Evolutionary conservation across 345 rosid species (phyloP).

Genomic region (Kernera saxatilis): DNA sequence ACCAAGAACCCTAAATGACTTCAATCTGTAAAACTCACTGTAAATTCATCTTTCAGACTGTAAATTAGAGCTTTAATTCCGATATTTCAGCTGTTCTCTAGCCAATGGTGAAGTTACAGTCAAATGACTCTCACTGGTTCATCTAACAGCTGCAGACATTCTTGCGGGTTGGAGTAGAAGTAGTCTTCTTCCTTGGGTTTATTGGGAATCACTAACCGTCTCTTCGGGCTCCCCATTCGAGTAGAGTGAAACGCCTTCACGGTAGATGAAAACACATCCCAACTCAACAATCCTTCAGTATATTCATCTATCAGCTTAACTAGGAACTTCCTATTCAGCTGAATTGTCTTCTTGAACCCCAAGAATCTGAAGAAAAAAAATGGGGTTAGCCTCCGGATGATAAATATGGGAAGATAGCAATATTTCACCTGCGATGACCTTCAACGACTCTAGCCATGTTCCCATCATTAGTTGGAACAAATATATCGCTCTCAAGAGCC

Average conservation of each 20-base stretch:
- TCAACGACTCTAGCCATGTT: slow-evolving; percentile 99
- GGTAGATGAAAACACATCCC: slow-evolving; percentile 73
- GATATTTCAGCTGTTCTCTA: neutral
- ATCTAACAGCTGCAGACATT: slow-evolving; percentile 77
- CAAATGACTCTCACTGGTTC: slow-evolving; percentile 45
- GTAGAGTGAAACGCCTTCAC: slow-evolving; percentile 67
- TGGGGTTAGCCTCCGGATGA: slow-evolving; percentile 6
- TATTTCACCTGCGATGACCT: slow-evolving; percentile 86
- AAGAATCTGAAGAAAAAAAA: slow-evolving; percentile 53
- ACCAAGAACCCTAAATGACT: slow-evolving; percentile 16
- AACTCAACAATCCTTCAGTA: slow-evolving; percentile 50
- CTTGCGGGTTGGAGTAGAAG: slow-evolving; percentile 90
- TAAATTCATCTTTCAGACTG: slow-evolving; percentile 8
- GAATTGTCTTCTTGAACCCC: slow-evolving; percentile 84
- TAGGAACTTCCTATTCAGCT: slow-evolving; percentile 65
- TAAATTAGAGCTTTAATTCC: neutral
- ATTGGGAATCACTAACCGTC: slow-evolving; percentile 53
- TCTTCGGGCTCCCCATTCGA: slow-evolving; percentile 73
- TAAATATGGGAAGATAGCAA: neutral
- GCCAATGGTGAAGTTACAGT: slow-evolving; percentile 16
- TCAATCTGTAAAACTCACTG: slow-evolving; percentile 14
- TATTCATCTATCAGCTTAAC: slow-evolving; percentile 68
- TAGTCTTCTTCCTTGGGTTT: slow-evolving; percentile 96
- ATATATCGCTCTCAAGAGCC: slow-evolving; percentile 84
- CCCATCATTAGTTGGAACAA: slow-evolving; percentile 88